Conservation (phyloP, 371 early-diverging fungal genomes). For the Syncephalastrum sp. region DNA sequence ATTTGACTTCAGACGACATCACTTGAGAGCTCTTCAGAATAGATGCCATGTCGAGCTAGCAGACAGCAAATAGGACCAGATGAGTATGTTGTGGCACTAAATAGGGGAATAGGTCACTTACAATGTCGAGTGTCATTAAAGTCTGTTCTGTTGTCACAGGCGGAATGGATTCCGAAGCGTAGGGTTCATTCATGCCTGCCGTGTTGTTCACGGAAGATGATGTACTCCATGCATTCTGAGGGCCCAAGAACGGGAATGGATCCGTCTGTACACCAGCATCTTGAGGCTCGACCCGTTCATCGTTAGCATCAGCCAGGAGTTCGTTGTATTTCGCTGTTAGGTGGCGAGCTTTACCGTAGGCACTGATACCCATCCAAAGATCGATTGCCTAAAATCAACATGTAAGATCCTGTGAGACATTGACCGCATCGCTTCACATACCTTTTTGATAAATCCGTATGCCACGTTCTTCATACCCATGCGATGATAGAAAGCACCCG, state of each 20-base stretch:
- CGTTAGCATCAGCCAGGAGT: constrained; percentile 26
- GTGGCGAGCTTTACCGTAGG: constrained; percentile 45
- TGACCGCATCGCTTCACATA: neutral
- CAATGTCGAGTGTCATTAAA: constrained; percentile 40
- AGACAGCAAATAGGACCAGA: neutral
- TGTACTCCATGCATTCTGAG: constrained; percentile 34
- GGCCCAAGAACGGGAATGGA: constrained; percentile 38
- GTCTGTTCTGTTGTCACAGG: constrained; percentile 46
- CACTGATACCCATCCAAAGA: constrained; percentile 29
- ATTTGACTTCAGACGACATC: constrained; percentile 47
- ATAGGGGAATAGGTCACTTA: constrained; percentile 11
- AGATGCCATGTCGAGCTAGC: constrained; percentile 37
- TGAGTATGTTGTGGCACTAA: neutral
- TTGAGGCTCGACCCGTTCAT: constrained; percentile 26
- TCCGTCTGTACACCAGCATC: constrained; percentile 44
- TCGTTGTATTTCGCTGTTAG: constrained; percentile 22
- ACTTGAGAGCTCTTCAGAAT: constrained; percentile 51
- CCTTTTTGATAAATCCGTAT: constrained; percentile 33
- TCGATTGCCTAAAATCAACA: constrained; percentile 17
- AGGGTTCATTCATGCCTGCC: constrained; percentile 30
- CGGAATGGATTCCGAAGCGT: constrained; percentile 30
- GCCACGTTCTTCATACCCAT: constrained; percentile 35
- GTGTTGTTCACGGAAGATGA: constrained; percentile 20
- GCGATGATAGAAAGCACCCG: constrained; percentile 38
- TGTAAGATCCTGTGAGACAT: no score